Evolutionary conservation across 495 filamentous ascomycete species (phyloP).

Genomic region (Tricharina praecox): DNA sequence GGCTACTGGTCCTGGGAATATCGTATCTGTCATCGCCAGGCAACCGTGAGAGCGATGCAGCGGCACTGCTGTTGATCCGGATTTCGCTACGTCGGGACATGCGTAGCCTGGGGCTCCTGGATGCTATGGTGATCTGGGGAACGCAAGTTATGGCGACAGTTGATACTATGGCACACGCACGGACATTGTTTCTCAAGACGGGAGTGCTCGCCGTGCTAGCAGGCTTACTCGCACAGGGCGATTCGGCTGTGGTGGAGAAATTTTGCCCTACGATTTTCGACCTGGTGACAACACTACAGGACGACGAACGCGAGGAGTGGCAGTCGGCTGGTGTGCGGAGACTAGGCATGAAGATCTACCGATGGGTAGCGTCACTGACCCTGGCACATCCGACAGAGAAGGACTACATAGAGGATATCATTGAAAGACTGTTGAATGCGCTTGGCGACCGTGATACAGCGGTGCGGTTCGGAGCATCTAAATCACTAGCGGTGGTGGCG

Average conservation of each 20-base stretch:
- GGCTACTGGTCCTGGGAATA: slow-evolving; percentile 54
- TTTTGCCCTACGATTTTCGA: slow-evolving; percentile 37
- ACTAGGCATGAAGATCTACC: slow-evolving; percentile 62
- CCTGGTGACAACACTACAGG: slow-evolving; percentile 13
- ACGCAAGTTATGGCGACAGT: slow-evolving; percentile 34
- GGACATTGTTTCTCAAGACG: slow-evolving; percentile 42
- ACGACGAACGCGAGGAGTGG: slow-evolving; percentile 16
- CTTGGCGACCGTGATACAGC: slow-evolving; percentile 74
- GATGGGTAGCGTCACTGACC: slow-evolving; percentile 48
- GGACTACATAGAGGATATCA: slow-evolving; percentile 48
- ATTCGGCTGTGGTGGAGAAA: slow-evolving; percentile 36
- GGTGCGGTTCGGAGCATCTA: slow-evolving; percentile 77
- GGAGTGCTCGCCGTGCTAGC: slow-evolving; percentile 65
- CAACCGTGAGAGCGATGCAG: slow-evolving; percentile 67
- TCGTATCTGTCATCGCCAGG: slow-evolving; percentile 55
- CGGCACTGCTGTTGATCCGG: slow-evolving; percentile 61
- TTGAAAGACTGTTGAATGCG: slow-evolving; percentile 49
- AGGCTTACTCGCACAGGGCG: slow-evolving; percentile 44
- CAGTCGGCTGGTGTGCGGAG: slow-evolving; percentile 59
- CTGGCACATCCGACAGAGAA: slow-evolving; percentile 35
- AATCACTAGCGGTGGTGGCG: slow-evolving; percentile 73
- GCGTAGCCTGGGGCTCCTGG: slow-evolving; percentile 55
- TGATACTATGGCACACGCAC: slow-evolving; percentile 28
- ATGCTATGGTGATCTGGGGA: slow-evolving; percentile 49
- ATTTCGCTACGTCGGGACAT: slow-evolving; percentile 75